These are phyloP conservation scores for Suillus clintonianus DNA, from an alignment of 768 basidiomycete genomes.

Conservation along the genomic window DNA sequence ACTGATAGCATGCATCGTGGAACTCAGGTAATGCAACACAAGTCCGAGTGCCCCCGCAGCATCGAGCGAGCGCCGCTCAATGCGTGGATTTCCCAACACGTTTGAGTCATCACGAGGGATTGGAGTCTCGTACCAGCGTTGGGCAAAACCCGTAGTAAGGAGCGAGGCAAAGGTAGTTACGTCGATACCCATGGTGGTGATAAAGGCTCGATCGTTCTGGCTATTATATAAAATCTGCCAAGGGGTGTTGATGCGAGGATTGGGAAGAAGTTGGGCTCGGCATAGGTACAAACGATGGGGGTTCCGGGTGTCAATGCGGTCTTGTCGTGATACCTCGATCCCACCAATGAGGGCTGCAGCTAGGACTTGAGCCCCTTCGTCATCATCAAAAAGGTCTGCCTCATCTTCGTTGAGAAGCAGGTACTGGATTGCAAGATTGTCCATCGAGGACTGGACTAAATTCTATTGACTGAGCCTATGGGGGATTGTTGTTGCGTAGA, in stretches of 20 bases:
- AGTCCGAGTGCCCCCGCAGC: conserved; percentile 43
- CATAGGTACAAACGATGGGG: not conserved
- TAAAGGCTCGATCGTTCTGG: conserved; percentile 39
- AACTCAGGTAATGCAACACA: conserved; percentile 42
- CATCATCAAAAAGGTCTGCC: not conserved
- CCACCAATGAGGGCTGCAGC: not conserved
- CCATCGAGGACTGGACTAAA: not conserved
- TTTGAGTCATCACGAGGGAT: not conserved
- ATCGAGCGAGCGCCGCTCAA: not conserved
- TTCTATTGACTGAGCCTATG: not conserved
- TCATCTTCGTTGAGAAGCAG: not conserved
- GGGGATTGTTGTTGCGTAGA: not conserved
- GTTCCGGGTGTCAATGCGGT: not conserved
- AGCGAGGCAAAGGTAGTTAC: conserved; percentile 37
- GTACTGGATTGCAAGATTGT: not conserved
- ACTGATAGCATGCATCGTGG: conserved; percentile 37
- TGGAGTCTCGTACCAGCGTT: not conserved
- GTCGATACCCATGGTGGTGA: conserved; percentile 49
- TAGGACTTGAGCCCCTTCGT: not conserved
- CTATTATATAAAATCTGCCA: conserved; percentile 37
- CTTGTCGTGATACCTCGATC: not conserved
- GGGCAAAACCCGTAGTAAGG: conserved; percentile 34
- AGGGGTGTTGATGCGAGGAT: conserved; percentile 36
- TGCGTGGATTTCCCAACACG: not conserved
- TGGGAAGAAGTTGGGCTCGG: conserved; percentile 27